Evolutionary conservation across 169 alveolate genomes (phyloP), one percentile per base, ranked within the genome.

Genomic region (Toxoplasma gondii): DNA sequence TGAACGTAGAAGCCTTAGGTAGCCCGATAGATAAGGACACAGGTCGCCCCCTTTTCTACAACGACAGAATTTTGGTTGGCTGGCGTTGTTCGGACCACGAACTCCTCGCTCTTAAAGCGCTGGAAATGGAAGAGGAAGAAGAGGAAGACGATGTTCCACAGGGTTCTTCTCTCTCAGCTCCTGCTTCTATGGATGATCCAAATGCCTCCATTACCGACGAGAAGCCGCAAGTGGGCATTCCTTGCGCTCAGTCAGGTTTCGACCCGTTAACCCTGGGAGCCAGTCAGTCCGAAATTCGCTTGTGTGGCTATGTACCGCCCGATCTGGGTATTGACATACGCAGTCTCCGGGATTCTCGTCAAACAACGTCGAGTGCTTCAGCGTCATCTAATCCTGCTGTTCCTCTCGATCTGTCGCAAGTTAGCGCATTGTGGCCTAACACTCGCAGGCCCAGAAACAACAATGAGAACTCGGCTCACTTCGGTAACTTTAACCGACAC

Each of bases 41-140:
- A 7, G 90, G 90, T 9, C 53, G 90, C 17, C 90, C 90, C n/a
- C 64, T 82, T 29, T 82, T 82, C 64, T 82, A 82, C 90, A 82
- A 82, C 24, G 90, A 82, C 64, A 5, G 90, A 4, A 43, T 82
- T 38, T 29, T 82, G 41, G 90, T 82, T 22, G 90, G 90, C 67
- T 82, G 90, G 90, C 90, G 90, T 82, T 82, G 90, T 44, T 43
- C 90, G 1, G 41, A 29, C 38, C 64, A 22, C 9, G 90, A 82
- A 49, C 90, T 82, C 22, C 90, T 24, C 31, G 67, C 53, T 29
- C n/a, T 82, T 16, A 78, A 78, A 78, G 86, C 86, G 44, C 39
- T 78, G 86, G 86, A 78, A 17, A 41, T 78, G 39, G 86, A 78
- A 78, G 86, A 78, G 22, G 86, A 78, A 31, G 86, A 78, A n/a